These are phyloP conservation scores for Cucumis cinereus DNA, from an alignment of 306 rosid genomes.

Conservation along the genomic window DNA sequence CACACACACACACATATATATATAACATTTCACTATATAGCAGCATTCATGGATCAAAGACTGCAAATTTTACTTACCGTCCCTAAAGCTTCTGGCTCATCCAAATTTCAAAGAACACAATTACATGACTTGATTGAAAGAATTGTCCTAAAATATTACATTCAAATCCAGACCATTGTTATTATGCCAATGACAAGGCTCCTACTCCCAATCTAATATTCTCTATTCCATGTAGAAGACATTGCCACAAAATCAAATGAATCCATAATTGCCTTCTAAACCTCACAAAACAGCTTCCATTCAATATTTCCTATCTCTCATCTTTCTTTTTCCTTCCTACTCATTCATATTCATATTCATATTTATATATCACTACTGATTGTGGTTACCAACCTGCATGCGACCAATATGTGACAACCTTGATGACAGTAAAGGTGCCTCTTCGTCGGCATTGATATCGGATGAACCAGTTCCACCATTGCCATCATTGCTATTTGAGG, in stretches of 20 bases:
- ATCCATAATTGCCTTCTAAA: neutral
- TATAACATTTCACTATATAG: no score
- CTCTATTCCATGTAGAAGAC: neutral
- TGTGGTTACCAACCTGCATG: slow-evolving; percentile 34
- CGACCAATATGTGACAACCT: slow-evolving; percentile 76
- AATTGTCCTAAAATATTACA: neutral
- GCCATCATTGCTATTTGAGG: slow-evolving; percentile 20
- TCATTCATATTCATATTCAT: slow-evolving; percentile 4
- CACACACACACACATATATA: no score
- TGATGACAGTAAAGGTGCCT: slow-evolving; percentile 61
- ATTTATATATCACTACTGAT: slow-evolving; percentile 16
- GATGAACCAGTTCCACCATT: slow-evolving; percentile 19
- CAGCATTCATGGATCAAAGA: neutral
- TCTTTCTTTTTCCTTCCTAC: neutral
- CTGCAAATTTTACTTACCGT: neutral
- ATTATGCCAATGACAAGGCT: neutral
- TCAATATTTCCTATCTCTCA: neutral
- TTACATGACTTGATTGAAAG: slow-evolving; percentile 9
- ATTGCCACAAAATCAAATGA: neutral
- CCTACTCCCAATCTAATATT: neutral
- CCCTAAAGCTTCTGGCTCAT: neutral
- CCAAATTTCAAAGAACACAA: slow-evolving; percentile 7
- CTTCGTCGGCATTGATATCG: slow-evolving; percentile 40
- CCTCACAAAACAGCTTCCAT: neutral
- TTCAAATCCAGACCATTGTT: neutral